phyloP scores from a whole-genome alignment of 192 early-diverging fungal species.

The Allomyces macrogynus region DNA sequence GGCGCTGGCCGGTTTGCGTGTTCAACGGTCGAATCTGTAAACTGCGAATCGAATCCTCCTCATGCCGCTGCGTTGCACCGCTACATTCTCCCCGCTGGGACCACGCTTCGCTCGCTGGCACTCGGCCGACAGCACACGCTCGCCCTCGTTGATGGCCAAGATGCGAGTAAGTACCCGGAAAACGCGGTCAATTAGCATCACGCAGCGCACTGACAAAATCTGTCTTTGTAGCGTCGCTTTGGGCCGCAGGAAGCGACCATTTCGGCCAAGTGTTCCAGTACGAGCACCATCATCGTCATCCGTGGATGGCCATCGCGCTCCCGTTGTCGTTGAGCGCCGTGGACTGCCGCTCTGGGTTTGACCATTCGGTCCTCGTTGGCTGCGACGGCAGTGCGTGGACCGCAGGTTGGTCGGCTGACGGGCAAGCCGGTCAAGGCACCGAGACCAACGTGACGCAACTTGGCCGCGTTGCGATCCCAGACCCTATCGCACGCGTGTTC shows the following conservation, averaged over 20 bases:
- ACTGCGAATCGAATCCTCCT: background rate
- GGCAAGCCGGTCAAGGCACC: background rate
- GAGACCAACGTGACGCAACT: no score
- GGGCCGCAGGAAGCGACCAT: background rate
- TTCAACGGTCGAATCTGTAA: background rate
- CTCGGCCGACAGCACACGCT: background rate
- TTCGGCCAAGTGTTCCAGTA: background rate
- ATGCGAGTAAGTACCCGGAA: background rate
- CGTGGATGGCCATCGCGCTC: background rate
- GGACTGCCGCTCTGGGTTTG: background rate
- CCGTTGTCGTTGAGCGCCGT: background rate
- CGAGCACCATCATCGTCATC: background rate
- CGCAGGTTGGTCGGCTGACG: background rate
- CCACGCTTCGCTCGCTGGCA: background rate
- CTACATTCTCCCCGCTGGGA: background rate
- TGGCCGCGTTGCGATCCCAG: background rate
- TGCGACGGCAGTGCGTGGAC: background rate
- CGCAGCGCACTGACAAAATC: no score
- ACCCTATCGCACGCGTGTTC: background rate
- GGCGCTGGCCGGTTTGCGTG: no score
- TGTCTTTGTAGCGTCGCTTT: background rate
- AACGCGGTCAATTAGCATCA: no score
- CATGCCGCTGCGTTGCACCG: background rate
- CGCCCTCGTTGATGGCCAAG: background rate
- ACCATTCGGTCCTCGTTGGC: background rate